Percentiles rank a stretch among this genome's conserved stretches.
phyloP scores from a whole-genome alignment of 2,329 filamentous ascomycete species.

The Nemania sp. region DNA sequence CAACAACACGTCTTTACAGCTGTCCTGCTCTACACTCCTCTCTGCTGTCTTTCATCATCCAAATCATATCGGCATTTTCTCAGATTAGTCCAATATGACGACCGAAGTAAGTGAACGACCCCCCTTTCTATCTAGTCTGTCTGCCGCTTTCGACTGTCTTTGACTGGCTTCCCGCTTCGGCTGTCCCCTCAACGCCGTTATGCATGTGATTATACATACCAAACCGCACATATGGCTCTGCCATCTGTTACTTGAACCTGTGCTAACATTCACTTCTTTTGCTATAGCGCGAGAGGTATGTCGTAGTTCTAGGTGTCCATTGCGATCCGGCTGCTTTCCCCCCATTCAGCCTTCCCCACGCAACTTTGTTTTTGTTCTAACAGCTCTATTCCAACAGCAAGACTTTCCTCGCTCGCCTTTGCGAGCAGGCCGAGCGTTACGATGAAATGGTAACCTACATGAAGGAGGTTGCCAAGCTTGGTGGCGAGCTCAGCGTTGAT shows the following conservation, averaged over 20 bases:
- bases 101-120: constrained; percentile 48
- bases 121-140: constrained; percentile 41
- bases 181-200: constrained; percentile 17
- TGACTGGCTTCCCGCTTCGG: constrained; percentile 8
- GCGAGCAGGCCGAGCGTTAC: constrained; percentile 99
- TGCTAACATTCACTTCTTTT: constrained; percentile 49
- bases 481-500: constrained; percentile 87
- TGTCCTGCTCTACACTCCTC: constrained; percentile 12
- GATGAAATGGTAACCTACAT: constrained; percentile 99
- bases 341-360: constrained; percentile 34
- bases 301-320: constrained; percentile 38
- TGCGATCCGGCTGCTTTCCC: constrained; percentile 29
- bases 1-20: constrained; percentile 16
- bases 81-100: constrained; percentile 48
- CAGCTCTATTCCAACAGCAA: constrained; percentile 72
- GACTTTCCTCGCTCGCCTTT: constrained; percentile 99
- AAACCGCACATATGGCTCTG: constrained; percentile 38
- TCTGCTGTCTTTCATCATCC: constrained; percentile 28
- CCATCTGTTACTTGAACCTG: constrained; percentile 34
- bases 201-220: constrained; percentile 15
- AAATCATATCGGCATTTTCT: constrained; percentile 31
- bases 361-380: constrained; percentile 37
- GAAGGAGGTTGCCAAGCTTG: constrained; percentile 98
- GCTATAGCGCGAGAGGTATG: constrained; percentile 76
- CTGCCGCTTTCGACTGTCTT: constrained; percentile 36